phyloP scores from a whole-genome alignment of 2,329 filamentous ascomycete species.

The Colletotrichum abscissum region DNA sequence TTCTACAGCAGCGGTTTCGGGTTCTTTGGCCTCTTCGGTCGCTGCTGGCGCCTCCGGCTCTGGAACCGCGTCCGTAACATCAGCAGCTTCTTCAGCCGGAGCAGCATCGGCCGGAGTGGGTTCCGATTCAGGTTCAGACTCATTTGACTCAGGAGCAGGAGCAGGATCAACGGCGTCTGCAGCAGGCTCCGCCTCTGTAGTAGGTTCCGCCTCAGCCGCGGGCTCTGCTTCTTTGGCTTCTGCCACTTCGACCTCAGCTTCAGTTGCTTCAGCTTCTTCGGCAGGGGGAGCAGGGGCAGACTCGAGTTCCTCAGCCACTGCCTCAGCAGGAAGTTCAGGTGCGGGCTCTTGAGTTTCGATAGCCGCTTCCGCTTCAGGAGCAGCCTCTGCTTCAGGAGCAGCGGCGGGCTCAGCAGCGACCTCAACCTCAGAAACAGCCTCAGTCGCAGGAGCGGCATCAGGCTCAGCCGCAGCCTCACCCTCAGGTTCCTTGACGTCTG shows the following conservation, averaged over 20 bases:
- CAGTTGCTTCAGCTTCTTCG: background rate
- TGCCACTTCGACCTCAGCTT: background rate
- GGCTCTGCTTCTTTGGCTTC: background rate
- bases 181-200: background rate
- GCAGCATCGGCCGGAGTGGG: background rate
- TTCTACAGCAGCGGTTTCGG: background rate
- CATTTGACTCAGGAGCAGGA: background rate
- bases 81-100: background rate
- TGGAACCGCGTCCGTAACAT: background rate
- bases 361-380: background rate
- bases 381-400: background rate
- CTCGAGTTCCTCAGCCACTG: slow-evolving; percentile 5
- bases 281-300: background rate
- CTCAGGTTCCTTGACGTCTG: background rate
- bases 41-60: background rate
- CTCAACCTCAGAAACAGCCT: background rate
- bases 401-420: background rate
- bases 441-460: background rate
- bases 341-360: background rate
- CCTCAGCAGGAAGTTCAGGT: too few relatives aligned
- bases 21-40: background rate
- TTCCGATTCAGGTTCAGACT: background rate
- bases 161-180: background rate
- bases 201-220: background rate
- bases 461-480: slow-evolving; percentile 1